Base-by-base conservation (phyloP, 1,139 yeast species). In the Pichia sp. region DNA sequence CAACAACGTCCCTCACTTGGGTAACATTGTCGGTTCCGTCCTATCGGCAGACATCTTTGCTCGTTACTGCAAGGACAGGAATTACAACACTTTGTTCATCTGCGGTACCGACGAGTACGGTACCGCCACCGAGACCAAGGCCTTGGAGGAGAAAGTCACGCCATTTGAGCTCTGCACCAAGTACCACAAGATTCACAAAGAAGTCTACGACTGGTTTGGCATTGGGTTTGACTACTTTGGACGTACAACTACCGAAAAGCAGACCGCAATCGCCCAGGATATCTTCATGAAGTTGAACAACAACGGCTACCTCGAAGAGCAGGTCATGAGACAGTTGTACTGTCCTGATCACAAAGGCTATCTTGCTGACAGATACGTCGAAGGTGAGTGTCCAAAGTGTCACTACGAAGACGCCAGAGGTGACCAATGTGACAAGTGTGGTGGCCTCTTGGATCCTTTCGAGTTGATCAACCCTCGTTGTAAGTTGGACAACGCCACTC, bases 31-130 rank as follows among this genome's bases (percentile, higher is more conserved):
- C 57, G 99, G 99, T 8, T 87, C 96, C 44, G 98, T 93, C 40
- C 79, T 93, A 61, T 84, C 93, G 57, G 99, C 99, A 40, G 99
- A 93, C 75, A 89, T 93, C 60, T 95, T 82, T 73, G 80, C 98
- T 54, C 84, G 99, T 70, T 93, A 88, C 72, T 83, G 88, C 68
- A 92, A 90, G 72, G 84, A 87, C 62, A 83, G 97, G 75, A 89
- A 90, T 71, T 85, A 87, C 75, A 93, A 92, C 69, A 78, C 96
- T 26, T 75, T 93, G 59, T 93, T 76, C 67, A 74, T 93, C 57
- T 90, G 99, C 74, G 99, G 99, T 73, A 95, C 99, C 42, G 99
- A 93, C 70, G 99, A 93, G 73, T 95, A 93, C 70, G 99, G 99
- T 70, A 93, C 99, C 59, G 99, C 99, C 51, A 93, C 99, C 30